phyloP scores from a whole-genome alignment of 306 rosid species.

The Crotalaria pallida region DNA sequence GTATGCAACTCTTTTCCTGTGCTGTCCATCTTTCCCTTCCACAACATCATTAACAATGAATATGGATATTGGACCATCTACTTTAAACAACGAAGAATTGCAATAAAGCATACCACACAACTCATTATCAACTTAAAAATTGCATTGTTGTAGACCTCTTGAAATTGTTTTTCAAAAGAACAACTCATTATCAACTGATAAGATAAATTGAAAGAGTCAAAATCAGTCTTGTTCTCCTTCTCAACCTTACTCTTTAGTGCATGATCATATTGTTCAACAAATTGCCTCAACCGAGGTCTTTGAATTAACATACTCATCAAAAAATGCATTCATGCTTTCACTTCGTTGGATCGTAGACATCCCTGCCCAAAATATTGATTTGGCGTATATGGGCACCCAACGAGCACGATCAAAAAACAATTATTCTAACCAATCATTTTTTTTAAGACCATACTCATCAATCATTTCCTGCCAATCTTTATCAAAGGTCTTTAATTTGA shows the following conservation, averaged over 20 bases:
- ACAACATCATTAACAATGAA: neutral
- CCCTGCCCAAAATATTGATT: no score
- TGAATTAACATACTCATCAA: no score
- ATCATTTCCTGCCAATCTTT: neutral
- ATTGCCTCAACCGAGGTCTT: no score
- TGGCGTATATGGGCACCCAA: no score
- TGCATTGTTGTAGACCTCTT: constrained; percentile 3
- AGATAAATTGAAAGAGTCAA: neutral
- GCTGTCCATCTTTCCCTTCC: neutral
- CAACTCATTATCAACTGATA: neutral
- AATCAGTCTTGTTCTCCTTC: neutral
- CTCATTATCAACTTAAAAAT: neutral
- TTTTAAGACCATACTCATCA: no score
- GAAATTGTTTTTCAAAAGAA: constrained; percentile 3
- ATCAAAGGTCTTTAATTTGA: no score
- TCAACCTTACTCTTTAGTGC: no score
- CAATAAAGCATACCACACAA: neutral
- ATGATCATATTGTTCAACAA: no score
- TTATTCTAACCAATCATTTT: no score
- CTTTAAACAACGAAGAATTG: neutral
- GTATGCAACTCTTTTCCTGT: neutral
- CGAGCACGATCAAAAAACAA: no score
- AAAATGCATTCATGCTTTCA: no score
- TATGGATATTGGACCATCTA: neutral
- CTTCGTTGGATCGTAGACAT: no score